A percentile compares a stretch with the other conserved stretches of the same genome.
Evolutionary conservation across 805 yeast genomes (phyloP).

Genomic region (Cyberlindnera americana): DNA sequence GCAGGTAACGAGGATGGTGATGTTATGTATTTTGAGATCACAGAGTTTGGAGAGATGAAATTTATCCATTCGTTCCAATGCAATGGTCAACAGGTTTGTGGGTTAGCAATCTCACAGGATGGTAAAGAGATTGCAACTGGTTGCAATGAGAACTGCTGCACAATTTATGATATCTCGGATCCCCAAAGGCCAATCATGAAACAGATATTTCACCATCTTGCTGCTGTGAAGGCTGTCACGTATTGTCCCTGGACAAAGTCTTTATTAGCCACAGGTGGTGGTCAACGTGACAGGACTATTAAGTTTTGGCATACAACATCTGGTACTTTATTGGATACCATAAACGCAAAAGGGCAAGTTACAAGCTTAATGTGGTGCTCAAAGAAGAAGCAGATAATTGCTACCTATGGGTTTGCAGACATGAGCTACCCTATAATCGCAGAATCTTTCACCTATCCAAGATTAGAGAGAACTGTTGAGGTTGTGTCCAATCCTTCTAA

Average conservation of each 20-base stretch:
- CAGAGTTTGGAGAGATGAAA: slow-evolving; percentile 16
- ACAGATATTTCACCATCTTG: slow-evolving; percentile 59
- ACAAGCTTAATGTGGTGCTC: slow-evolving; percentile 79
- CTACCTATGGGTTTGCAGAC: slow-evolving; percentile 79
- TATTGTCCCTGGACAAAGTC: slow-evolving; percentile 89
- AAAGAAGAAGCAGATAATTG: slow-evolving; percentile 59
- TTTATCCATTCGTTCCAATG: slow-evolving; percentile 36
- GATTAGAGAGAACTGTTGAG: slow-evolving; percentile 43
- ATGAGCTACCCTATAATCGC: slow-evolving; percentile 48
- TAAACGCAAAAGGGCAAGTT: slow-evolving; percentile 65
- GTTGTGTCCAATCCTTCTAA: slow-evolving; percentile 41
- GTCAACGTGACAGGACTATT: slow-evolving; percentile 74
- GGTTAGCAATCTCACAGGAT: slow-evolving; percentile 56
- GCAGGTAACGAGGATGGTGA: slow-evolving; percentile 68
- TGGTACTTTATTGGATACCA: slow-evolving; percentile 63
- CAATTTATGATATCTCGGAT: slow-evolving; percentile 65
- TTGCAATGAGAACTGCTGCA: slow-evolving; percentile 77
- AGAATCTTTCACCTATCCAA: slow-evolving; percentile 65
- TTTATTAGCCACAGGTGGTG: slow-evolving; percentile 87
- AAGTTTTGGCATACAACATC: slow-evolving; percentile 83
- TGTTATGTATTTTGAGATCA: slow-evolving; percentile 39
- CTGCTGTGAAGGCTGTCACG: slow-evolving; percentile 88
- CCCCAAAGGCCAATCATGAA: slow-evolving; percentile 39
- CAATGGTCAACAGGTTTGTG: slow-evolving; percentile 60
- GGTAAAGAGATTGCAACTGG: slow-evolving; percentile 68